These are phyloP conservation scores for Suillus lakei DNA, from an alignment of 768 basidiomycete species.

Conservation along the genomic window DNA sequence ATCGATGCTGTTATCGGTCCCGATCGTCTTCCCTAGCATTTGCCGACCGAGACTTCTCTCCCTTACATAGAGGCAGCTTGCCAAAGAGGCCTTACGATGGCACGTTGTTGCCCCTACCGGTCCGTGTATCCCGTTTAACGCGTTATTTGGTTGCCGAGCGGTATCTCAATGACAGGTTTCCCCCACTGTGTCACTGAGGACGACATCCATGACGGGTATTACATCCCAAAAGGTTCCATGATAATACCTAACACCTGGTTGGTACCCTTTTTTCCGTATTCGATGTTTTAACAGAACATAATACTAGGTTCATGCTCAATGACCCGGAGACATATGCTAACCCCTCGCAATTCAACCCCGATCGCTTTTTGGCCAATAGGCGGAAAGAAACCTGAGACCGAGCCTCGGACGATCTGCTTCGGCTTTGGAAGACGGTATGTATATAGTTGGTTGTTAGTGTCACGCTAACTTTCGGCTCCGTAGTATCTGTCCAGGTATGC, in stretches of 20 bases:
- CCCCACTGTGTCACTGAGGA: slow-evolving; percentile 64
- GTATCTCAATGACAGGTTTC: slow-evolving; percentile 14
- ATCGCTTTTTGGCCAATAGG: slow-evolving; percentile 54
- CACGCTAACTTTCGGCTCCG: slow-evolving; percentile 9
- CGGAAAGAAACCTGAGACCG: slow-evolving; percentile 47
- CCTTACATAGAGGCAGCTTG: slow-evolving; percentile 66
- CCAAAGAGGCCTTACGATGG: slow-evolving; percentile 60
- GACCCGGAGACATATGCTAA: slow-evolving; percentile 49
- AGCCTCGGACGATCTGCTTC: slow-evolving; percentile 66
- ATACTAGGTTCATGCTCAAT: slow-evolving; percentile 35
- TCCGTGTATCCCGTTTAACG: slow-evolving; percentile 41
- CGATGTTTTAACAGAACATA: slow-evolving; percentile 3
- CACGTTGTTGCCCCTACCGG: slow-evolving; percentile 43
- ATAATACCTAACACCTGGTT: slow-evolving; percentile 30
- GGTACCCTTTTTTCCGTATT: slow-evolving; percentile 13
- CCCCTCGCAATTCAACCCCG: slow-evolving; percentile 62
- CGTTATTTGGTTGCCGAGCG: slow-evolving; percentile 36
- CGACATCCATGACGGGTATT: slow-evolving; percentile 64
- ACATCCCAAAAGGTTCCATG: slow-evolving; percentile 54
- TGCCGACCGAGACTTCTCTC: slow-evolving; percentile 56
- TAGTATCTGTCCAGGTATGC: slow-evolving; percentile 35
- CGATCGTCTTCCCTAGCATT: slow-evolving; percentile 65
- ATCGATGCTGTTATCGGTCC: slow-evolving; percentile 62
- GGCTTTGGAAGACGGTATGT: slow-evolving; percentile 70
- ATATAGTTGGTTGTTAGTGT: slow-evolving; percentile 11